Conservation (phyloP, 257 asterid genomes). For the Marsdenia floribunda region DNA sequence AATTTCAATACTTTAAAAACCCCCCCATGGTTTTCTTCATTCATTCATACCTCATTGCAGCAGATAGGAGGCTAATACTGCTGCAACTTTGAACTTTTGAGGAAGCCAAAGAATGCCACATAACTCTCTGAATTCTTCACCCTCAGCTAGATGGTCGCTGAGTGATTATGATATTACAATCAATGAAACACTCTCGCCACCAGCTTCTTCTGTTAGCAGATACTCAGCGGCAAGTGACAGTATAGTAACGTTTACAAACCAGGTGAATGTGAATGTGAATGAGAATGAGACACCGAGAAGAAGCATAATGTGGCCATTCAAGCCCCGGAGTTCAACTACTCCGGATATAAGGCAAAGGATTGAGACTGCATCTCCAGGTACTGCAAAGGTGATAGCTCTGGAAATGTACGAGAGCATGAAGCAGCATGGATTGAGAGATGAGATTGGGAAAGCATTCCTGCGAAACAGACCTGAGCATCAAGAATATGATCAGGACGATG, state of each 20-base stretch:
- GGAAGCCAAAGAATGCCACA: slow-evolving; percentile 5
- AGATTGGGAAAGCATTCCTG: slow-evolving; percentile 3
- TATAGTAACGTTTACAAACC: neutral
- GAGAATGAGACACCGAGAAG: neutral
- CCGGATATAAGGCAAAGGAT: neutral
- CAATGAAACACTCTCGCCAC: neutral
- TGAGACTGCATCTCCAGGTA: slow-evolving; percentile 7
- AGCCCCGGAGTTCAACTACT: neutral
- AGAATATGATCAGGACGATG: neutral
- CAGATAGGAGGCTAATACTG: too few relatives aligned
- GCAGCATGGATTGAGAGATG: slow-evolving; percentile 13
- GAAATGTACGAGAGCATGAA: slow-evolving; percentile 10
- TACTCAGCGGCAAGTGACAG: neutral
- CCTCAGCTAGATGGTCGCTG: neutral
- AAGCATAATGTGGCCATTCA: neutral
- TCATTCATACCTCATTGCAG: neutral
- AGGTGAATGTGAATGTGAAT: neutral
- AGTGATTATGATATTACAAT: neutral
- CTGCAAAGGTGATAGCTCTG: slow-evolving; percentile 2
- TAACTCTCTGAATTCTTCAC: neutral
- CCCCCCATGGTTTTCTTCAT: neutral
- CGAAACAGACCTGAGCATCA: neutral
- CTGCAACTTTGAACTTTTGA: too few relatives aligned
- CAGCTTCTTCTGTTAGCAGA: slow-evolving; percentile 6
- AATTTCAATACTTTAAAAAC: neutral